A percentile compares a stretch with the other conserved stretches of the same genome.
Conservation (phyloP, 2,329 filamentous ascomycete genomes). For the Thermoascus crustaceus region DNA sequence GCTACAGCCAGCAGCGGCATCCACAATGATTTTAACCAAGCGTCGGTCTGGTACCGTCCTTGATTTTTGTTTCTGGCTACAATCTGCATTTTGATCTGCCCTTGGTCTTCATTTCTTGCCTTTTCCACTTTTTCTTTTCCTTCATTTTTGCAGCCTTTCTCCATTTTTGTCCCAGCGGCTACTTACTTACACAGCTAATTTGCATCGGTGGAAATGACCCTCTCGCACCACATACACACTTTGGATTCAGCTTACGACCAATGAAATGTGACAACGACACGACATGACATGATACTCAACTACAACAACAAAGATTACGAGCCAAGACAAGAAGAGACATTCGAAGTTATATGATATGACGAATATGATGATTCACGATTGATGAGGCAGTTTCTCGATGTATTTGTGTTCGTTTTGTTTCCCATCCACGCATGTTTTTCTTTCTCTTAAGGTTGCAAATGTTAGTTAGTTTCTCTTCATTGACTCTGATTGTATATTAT, state of each 20-base stretch:
- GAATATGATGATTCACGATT: constrained; percentile 2
- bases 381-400: neutral
- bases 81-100: no score
- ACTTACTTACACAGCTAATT: no score
- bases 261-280: neutral
- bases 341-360: no score
- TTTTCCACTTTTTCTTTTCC: no score
- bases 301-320: neutral
- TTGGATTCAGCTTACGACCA: no score
- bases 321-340: neutral
- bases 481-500: neutral
- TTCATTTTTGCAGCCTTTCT: no score
- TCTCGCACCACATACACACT: no score
- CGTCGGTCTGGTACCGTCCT: neutral
- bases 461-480: neutral
- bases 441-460: neutral
- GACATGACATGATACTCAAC: neutral
- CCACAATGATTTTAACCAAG: neutral
- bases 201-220: no score
- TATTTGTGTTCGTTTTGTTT: neutral
- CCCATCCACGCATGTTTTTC: neutral
- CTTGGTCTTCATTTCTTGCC: no score
- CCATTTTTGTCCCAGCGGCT: no score
- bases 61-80: constrained; percentile 1
- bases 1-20: neutral